A percentile compares a stretch with the other conserved stretches of the same genome.
Conservation (phyloP, 2,329 filamentous ascomycete species). For the Aspergillus awamori region DNA sequence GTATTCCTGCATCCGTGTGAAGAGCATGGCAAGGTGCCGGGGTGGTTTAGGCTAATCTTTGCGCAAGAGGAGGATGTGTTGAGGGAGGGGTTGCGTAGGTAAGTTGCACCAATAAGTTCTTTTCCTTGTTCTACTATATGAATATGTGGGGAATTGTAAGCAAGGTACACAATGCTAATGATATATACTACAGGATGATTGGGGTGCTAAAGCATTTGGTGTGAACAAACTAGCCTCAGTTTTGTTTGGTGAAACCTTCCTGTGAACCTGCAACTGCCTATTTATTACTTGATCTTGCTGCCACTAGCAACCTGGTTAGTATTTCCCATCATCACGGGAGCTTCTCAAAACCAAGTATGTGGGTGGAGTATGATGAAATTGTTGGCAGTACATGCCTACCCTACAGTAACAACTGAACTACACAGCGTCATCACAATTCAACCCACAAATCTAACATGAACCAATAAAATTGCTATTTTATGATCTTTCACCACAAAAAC, state of each 20-base stretch:
- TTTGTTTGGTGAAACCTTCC: no score
- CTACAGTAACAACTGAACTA: no score
- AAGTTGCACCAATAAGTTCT: not conserved
- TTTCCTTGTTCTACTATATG: not conserved
- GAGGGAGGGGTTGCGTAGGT: conserved; percentile 41
- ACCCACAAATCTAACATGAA: conserved; percentile 7
- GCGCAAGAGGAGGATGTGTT: conserved; percentile 40
- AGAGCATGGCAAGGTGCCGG: conserved; percentile 48
- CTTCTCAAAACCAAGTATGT: no score
- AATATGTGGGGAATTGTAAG: not conserved
- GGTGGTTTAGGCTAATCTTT: conserved; percentile 60
- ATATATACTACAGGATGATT: not conserved
- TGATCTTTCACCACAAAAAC: not conserved
- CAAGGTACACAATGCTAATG: not conserved
- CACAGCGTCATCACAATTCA: not conserved
- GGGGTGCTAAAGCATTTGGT: not conserved
- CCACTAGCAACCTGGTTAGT: no score
- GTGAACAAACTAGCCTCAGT: no score
- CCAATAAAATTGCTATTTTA: conserved; percentile 14
- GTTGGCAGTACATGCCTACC: no score
- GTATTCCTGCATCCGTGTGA: conserved; percentile 56
- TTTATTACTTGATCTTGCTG: no score
- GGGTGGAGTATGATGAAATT: not conserved
- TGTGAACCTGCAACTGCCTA: not conserved
- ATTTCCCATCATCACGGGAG: no score